Evolutionary conservation across 495 filamentous ascomycete genomes (phyloP).

Genomic region (Daldinia caldariorum): DNA sequence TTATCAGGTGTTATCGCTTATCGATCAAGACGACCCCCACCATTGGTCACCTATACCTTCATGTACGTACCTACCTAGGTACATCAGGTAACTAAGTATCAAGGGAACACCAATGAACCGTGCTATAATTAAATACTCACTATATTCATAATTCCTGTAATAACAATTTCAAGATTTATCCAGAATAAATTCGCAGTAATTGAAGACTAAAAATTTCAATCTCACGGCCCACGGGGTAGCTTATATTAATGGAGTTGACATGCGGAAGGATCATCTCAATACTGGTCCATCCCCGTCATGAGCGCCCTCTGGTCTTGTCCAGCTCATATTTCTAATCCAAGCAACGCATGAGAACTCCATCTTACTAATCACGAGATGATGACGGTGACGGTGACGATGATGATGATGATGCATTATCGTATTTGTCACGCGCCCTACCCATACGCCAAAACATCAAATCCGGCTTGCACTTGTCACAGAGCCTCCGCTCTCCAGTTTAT

Average conservation of each 20-base stretch:
- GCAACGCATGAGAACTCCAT: slow-evolving; percentile 12
- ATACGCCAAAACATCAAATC: slow-evolving; percentile 23
- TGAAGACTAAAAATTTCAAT: slow-evolving; percentile 14
- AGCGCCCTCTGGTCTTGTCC: slow-evolving; percentile 9
- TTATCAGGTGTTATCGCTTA: slow-evolving; percentile 45
- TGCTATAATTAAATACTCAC: background rate
- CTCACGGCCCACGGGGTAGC: background rate
- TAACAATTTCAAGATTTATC: too few species aligned
- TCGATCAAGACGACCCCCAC: slow-evolving; percentile 37
- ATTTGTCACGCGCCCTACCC: slow-evolving; percentile 8
- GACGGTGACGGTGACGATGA: background rate
- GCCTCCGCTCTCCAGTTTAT: background rate
- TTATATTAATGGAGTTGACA: slow-evolving; percentile 7
- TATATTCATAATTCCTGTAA: background rate
- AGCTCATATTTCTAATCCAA: slow-evolving; percentile 25
- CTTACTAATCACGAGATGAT: slow-evolving; percentile 19
- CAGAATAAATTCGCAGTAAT: background rate
- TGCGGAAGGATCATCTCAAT: slow-evolving; percentile 12
- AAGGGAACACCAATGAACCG: background rate
- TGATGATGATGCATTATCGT: background rate
- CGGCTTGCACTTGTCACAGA: slow-evolving; percentile 7
- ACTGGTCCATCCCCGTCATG: slow-evolving; percentile 18
- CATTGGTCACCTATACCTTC: too few species aligned
- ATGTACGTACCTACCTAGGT: background rate
- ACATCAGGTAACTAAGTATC: background rate